Evolutionary conservation across 805 yeast genomes (phyloP).

Genomic region (Starmerella khaoyaiensis): DNA sequence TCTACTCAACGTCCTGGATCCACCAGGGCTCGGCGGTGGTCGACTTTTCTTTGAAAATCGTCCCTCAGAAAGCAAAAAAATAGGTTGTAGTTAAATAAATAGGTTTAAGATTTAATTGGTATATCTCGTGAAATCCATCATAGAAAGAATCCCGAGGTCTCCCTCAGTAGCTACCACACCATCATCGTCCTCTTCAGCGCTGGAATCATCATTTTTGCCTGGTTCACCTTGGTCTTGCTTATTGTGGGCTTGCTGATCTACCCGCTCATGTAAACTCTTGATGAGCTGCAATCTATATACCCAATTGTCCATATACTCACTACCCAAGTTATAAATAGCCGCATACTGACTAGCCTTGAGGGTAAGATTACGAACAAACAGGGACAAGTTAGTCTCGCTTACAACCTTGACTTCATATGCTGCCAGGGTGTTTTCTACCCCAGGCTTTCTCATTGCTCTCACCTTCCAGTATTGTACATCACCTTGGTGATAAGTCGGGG

Average conservation of each 20-base stretch:
- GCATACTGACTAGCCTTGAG: conserved; percentile 61
- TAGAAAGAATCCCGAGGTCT: conserved; percentile 12
- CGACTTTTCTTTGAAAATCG: conserved; percentile 74
- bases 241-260: conserved; percentile 5
- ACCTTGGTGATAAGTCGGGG: conserved; percentile 34
- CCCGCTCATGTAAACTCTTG: conserved; percentile 28
- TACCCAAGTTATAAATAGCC: conserved; percentile 54
- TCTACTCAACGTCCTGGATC: conserved; percentile 79
- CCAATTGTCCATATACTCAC: conserved; percentile 53
- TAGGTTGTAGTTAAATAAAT: no score
- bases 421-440: conserved; percentile 65
- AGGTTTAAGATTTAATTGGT: conserved; percentile 5
- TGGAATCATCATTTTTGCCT: background rate
- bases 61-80: conserved; percentile 23
- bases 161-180: background rate
- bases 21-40: conserved; percentile 82
- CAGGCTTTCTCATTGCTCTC: conserved; percentile 48
- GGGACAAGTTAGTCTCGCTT: conserved; percentile 45
- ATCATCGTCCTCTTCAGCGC: conserved; percentile 1
- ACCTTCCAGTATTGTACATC: conserved; percentile 38
- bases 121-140: conserved; percentile 21
- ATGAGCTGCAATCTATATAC: conserved; percentile 50
- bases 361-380: conserved; percentile 53
- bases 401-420: conserved; percentile 64
- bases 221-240: background rate